Evolutionary conservation across 176 grass and related monocot species (phyloP).

Genomic region (Oryza nivara): DNA sequence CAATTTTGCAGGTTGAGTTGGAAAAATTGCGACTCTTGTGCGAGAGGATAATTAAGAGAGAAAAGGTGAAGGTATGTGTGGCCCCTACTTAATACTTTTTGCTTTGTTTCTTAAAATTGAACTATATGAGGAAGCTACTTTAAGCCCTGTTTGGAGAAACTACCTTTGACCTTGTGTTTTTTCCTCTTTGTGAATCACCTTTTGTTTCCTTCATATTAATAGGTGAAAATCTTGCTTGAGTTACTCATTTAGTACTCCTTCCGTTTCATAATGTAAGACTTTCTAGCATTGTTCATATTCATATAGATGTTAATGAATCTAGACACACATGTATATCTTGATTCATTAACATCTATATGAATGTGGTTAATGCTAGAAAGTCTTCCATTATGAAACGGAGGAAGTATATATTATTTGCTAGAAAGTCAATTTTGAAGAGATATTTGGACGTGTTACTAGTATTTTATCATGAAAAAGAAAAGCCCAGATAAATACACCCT

Average conservation of each 20-base stretch:
- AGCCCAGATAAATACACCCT: not conserved
- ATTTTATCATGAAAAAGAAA: slow-evolving; percentile 17
- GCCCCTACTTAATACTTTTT: slow-evolving; percentile 21
- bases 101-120: slow-evolving; percentile 24
- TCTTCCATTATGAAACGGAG: too few species aligned
- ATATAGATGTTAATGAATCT: too few species aligned
- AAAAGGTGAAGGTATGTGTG: slow-evolving; percentile 86
- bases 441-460: not conserved
- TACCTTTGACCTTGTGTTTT: slow-evolving; percentile 13
- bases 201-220: slow-evolving; percentile 14
- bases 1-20: slow-evolving; percentile 75
- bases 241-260: not conserved
- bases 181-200: not conserved
- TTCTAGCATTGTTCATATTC: too few species aligned
- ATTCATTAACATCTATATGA: too few species aligned
- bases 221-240: slow-evolving; percentile 28
- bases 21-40: slow-evolving; percentile 97
- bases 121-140: slow-evolving; percentile 17
- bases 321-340: too few species aligned
- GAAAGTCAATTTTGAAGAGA: not conserved
- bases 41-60: slow-evolving; percentile 96
- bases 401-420: not conserved
- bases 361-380: too few species aligned
- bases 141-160: not conserved
- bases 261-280: too few species aligned